Percentiles rank a stretch among this genome's conserved stretches.
These are phyloP conservation scores for Chaetomiaceae sp. DNA, from an alignment of 2,329 filamentous ascomycete species.

Conservation along the genomic window DNA sequence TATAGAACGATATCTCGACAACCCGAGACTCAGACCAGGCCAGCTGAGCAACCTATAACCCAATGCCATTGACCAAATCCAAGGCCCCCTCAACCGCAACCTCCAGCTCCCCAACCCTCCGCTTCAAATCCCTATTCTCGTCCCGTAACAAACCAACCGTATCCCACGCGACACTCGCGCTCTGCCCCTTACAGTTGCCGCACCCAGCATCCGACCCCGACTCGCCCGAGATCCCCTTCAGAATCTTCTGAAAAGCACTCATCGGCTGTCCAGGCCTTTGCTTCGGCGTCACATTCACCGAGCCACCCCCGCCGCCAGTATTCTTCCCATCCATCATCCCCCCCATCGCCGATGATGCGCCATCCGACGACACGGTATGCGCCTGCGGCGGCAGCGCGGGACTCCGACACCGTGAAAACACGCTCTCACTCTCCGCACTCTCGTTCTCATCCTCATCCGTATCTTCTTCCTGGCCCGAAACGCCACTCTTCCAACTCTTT, in stretches of 20 bases:
- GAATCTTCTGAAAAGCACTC: constrained; percentile 45
- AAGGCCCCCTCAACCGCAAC: constrained; percentile 57
- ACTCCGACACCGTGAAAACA: constrained; percentile 59
- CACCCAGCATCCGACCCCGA: constrained; percentile 41
- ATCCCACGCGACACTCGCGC: constrained; percentile 59
- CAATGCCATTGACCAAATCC: constrained; percentile 54
- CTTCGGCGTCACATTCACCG: constrained; percentile 24
- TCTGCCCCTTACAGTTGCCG: constrained; percentile 54
- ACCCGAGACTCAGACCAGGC: background rate
- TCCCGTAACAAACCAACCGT: constrained; percentile 58
- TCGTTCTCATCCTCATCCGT: constrained; percentile 45
- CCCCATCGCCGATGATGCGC: constrained; percentile 14
- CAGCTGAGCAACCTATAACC: constrained; percentile 32
- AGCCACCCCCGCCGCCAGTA: background rate
- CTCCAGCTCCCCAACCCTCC: constrained; percentile 55
- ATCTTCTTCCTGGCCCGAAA: constrained; percentile 46
- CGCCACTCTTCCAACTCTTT: constrained; percentile 42
- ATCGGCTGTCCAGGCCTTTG: constrained; percentile 35
- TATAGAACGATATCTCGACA: background rate
- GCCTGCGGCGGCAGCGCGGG: constrained; percentile 39
- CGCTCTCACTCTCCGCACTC: constrained; percentile 45
- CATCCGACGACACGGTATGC: constrained; percentile 11
- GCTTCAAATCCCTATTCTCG: constrained; percentile 60
- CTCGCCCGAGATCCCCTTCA: constrained; percentile 42
- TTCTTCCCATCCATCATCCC: constrained; percentile 13